phyloP scores from a whole-genome alignment of 2,329 filamentous ascomycete genomes.

The Proliferodiscus dingleyae region DNA sequence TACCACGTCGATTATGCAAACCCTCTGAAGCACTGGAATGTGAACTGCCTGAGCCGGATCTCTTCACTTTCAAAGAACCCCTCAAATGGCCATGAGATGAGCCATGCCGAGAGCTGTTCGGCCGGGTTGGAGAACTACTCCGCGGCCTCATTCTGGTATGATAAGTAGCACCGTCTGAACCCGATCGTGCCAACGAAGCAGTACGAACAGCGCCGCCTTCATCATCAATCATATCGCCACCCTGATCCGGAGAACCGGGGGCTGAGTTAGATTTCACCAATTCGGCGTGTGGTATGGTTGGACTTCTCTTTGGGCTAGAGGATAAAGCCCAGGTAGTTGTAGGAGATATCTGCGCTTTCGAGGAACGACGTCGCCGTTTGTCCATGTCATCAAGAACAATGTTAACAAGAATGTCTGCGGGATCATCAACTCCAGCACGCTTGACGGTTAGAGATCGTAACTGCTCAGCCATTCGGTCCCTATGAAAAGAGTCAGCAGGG shows the following conservation, averaged over 20 bases:
- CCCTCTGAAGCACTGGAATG: conserved; percentile 71
- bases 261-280: conserved; percentile 62
- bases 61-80: conserved; percentile 66
- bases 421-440: conserved; percentile 82
- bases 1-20: conserved; percentile 60
- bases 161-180: conserved; percentile 29
- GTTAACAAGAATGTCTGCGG: conserved; percentile 81
- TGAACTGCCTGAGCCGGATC: conserved; percentile 89
- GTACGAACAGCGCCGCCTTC: conserved; percentile 22
- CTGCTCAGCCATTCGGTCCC: conserved; percentile 87
- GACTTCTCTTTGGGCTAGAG: conserved; percentile 57
- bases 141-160: conserved; percentile 46
- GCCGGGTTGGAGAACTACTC: conserved; percentile 78
- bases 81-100: conserved; percentile 54
- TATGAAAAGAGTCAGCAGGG: too few relatives aligned
- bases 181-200: conserved; percentile 25
- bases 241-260: conserved; percentile 39
- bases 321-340: conserved; percentile 61
- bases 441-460: conserved; percentile 84
- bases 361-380: conserved; percentile 79
- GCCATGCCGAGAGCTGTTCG: conserved; percentile 67
- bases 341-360: conserved; percentile 78
- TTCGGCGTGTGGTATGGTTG: conserved; percentile 59
- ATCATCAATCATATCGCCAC: conserved; percentile 31
- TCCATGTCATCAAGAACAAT: conserved; percentile 97